Conservation (phyloP, 768 basidiomycete genomes). For the Pilatotrama ljubarskyi region DNA sequence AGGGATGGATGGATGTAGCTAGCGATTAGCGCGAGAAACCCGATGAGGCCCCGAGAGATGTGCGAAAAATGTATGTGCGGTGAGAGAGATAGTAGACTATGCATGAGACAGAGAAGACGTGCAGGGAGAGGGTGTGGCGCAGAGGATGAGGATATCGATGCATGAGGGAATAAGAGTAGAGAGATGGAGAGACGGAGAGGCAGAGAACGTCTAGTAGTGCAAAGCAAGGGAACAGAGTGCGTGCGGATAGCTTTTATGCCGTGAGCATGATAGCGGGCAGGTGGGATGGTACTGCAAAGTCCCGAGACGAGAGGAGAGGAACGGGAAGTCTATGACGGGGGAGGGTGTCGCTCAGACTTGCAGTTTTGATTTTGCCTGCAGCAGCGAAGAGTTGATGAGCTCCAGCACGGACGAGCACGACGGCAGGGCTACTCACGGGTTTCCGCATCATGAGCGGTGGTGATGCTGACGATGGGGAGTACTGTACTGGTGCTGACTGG, state of each 20-base stretch:
- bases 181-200: conserved; percentile 5
- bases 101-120: conserved; percentile 13
- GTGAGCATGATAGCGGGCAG: conserved; percentile 15
- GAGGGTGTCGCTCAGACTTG: conserved; percentile 23
- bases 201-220: conserved; percentile 26
- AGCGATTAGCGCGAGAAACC: conserved; percentile 20
- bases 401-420: neutral
- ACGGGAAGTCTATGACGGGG: conserved; percentile 22
- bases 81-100: conserved; percentile 16
- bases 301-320: conserved; percentile 17
- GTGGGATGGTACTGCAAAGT: conserved; percentile 27
- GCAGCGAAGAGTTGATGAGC: neutral
- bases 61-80: conserved; percentile 11
- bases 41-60: conserved; percentile 18
- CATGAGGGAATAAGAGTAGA: conserved; percentile 23
- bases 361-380: conserved; percentile 31
- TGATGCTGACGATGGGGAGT: conserved; percentile 26
- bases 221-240: conserved; percentile 21
- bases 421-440: conserved; percentile 26
- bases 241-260: conserved; percentile 27
- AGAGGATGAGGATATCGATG: conserved; percentile 22
- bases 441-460: conserved; percentile 38
- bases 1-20: conserved; percentile 20
- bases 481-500: conserved; percentile 21
- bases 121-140: conserved; percentile 3